Percentiles rank a stretch among this genome's conserved stretches.
These are phyloP conservation scores for Blastobotrys terrestris DNA, from an alignment of 805 yeast genomes.

Conservation along the genomic window DNA sequence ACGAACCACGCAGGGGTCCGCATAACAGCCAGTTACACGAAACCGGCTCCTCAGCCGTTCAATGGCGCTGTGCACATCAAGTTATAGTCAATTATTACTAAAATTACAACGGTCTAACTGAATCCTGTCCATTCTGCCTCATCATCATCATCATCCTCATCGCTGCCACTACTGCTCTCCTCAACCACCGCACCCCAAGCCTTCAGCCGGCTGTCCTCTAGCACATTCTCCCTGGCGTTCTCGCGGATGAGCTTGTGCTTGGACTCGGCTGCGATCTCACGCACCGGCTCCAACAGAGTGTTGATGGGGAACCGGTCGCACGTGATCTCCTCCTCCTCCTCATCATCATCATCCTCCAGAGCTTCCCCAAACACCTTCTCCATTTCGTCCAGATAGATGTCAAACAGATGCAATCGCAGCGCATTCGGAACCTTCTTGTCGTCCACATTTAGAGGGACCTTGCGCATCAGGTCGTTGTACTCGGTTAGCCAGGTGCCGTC, in stretches of 20 bases:
- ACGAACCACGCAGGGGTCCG: not conserved
- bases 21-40: not conserved
- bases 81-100: not conserved
- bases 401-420: constrained; percentile 77
- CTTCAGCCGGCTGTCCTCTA: constrained; percentile 54
- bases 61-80: not conserved
- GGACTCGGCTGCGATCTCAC: constrained; percentile 41
- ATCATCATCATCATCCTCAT: constrained; percentile 27
- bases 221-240: constrained; percentile 59
- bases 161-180: constrained; percentile 16
- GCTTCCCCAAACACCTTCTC: constrained; percentile 55
- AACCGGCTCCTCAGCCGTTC: not conserved
- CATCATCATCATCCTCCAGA: constrained; percentile 33
- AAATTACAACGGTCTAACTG: constrained; percentile 14
- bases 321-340: constrained; percentile 27
- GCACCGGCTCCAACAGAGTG: constrained; percentile 55
- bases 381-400: constrained; percentile 78
- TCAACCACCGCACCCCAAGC: constrained; percentile 48
- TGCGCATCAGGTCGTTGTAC: constrained; percentile 39
- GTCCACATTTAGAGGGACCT: constrained; percentile 39
- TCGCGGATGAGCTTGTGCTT: constrained; percentile 57
- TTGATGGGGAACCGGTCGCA: constrained; percentile 43
- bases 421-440: constrained; percentile 61
- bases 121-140: constrained; percentile 33
- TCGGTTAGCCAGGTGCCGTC: constrained; percentile 38